Conservation (phyloP, 2,329 filamentous ascomycete species). For the Teratosphaeria nubilosa region DNA sequence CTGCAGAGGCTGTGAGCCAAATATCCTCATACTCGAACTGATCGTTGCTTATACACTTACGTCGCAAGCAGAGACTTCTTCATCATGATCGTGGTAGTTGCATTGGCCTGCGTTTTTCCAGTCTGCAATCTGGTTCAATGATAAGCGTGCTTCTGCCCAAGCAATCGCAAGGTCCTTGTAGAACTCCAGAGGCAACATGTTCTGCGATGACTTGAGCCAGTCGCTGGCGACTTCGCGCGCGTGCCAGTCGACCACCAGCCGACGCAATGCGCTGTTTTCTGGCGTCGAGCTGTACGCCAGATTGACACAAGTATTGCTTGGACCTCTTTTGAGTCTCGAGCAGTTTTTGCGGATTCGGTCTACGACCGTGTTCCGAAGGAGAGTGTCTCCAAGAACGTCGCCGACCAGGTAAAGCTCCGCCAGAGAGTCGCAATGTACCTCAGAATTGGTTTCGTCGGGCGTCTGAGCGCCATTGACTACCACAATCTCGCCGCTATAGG, state of each 20-base stretch:
- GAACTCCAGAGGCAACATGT: not conserved
- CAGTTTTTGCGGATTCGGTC: not conserved
- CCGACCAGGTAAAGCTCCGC: not conserved
- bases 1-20: not conserved
- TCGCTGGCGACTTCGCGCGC: not conserved
- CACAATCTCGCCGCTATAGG: not conserved
- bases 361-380: not conserved
- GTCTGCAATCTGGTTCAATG: not conserved
- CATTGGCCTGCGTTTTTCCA: not conserved
- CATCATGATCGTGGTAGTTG: not conserved
- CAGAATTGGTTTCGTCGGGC: not conserved
- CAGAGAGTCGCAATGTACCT: not conserved
- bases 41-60: not conserved
- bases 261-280: not conserved
- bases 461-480: not conserved
- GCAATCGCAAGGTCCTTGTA: not conserved
- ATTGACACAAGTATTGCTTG: not conserved
- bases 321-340: not conserved
- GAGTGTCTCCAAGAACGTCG: not conserved
- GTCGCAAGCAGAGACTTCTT: not conserved
- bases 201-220: not conserved
- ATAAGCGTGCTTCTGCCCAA: not conserved
- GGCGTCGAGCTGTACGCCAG: not conserved
- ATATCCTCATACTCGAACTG: too few relatives aligned
- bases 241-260: not conserved